Base-by-base conservation (phyloP, 208 protist genomes). In the Trypanosoma melophagium region DNA sequence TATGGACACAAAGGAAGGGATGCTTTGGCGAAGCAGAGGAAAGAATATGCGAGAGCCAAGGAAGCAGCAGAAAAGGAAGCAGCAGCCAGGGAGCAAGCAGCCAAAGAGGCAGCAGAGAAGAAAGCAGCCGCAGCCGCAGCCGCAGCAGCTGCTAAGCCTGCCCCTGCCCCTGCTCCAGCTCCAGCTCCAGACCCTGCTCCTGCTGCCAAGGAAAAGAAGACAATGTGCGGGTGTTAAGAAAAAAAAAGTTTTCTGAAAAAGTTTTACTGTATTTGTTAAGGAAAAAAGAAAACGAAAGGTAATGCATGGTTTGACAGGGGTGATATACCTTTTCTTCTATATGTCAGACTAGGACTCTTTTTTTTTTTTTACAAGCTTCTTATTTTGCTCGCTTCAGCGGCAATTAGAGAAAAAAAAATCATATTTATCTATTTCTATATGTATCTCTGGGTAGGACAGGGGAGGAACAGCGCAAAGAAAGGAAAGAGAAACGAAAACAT, bases 1-100 rank as follows among this genome's bases (percentile, higher is more conserved):
- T 90, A 90, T 71, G 89, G 89, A 57, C 78, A 90, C 0, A 77
- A 85, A 41, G 89, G 89, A 25, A 72, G 47, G 14, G 45, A 69
- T 49, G 69, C 71, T 31, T 75, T 95, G 22, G 62, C 60, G 2
- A 79, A 85, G 71, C 76, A 81, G 49, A 84, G 89, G 62, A 79
- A 76, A 56, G 69, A 77, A 41, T 60, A 70, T 67, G 63, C 51
- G 19, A 16, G 76, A 82, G 24, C 13, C 16, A 53, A 68, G 60
- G 16, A 19, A 66, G 31, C 50, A 62, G 64, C 58, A 54, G 58
- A 71, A 57, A 40, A 47, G 42, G n/a, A 19, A 62, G 31, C 47
- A 62, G 64, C 58, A 53, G 58, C 68, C 56, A 40, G 35, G 42
- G n/a, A 66, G 51, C 13, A 19, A 21, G 57, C 76, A 83, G 50